Conservation (phyloP, 768 basidiomycete species). For the Lactarius trivialis region DNA sequence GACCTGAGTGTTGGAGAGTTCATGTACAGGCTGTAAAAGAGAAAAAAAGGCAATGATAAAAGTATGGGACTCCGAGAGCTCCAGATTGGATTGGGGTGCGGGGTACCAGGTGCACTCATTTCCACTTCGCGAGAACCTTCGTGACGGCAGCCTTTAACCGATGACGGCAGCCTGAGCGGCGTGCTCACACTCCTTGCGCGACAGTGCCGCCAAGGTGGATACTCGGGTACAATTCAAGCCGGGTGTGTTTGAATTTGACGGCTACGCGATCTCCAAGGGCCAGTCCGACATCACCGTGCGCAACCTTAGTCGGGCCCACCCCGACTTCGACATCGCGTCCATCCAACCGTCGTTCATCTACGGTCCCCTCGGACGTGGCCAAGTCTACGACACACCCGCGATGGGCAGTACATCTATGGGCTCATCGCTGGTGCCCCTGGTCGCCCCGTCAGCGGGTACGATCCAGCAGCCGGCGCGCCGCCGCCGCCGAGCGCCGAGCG, state of each 20-base stretch:
- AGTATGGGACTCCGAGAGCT: no score
- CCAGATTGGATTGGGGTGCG: no score
- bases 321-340: conserved; percentile 26
- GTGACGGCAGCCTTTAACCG: no score
- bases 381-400: conserved; percentile 20
- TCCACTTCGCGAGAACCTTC: no score
- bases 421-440: conserved; percentile 23
- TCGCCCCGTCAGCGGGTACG: conserved; percentile 20
- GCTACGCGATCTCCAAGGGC: conserved; percentile 36
- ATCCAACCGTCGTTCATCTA: conserved; percentile 31
- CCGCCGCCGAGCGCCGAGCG: conserved; percentile 28
- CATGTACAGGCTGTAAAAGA: no score
- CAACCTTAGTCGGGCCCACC: conserved; percentile 26
- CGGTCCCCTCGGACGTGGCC: conserved; percentile 25
- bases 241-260: conserved; percentile 24
- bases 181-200: no score
- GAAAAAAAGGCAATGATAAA: no score
- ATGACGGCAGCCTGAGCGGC: no score
- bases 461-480: conserved; percentile 9
- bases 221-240: no score
- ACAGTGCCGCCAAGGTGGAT: no score
- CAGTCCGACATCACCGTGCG: conserved; percentile 27
- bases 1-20: no score
- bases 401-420: conserved; percentile 24
- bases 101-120: no score